These are phyloP conservation scores for Candida caryicola DNA, from an alignment of 805 yeast genomes.

Conservation along the genomic window DNA sequence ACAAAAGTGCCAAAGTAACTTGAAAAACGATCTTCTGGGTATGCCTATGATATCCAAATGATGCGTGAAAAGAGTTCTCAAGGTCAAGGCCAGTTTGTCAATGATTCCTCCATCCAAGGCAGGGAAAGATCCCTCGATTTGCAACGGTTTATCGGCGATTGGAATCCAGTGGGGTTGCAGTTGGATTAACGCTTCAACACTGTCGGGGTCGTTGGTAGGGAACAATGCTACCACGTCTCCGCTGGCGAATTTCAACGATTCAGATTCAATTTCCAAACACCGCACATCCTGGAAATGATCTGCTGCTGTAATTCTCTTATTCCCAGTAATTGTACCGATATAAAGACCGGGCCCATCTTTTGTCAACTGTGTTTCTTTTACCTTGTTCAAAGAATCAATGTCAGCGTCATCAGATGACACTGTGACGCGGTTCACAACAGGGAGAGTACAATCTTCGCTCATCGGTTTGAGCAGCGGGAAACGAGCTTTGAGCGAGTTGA, in stretches of 20 bases:
- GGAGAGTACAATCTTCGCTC: constrained; percentile 24
- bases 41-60: constrained; percentile 81
- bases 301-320: constrained; percentile 59
- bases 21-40: constrained; percentile 82
- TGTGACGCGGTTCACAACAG: constrained; percentile 22
- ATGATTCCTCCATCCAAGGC: constrained; percentile 60
- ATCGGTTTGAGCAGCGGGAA: constrained; percentile 23
- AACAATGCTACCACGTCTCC: constrained; percentile 82
- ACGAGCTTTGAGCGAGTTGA: constrained; percentile 24
- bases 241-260: constrained; percentile 48
- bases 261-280: constrained; percentile 45
- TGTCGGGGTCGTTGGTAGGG: constrained; percentile 64
- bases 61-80: constrained; percentile 68
- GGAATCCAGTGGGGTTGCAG: constrained; percentile 69
- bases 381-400: constrained; percentile 3
- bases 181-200: constrained; percentile 63
- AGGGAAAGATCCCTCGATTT: constrained; percentile 35
- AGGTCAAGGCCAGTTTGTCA: constrained; percentile 48
- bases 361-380: constrained; percentile 14
- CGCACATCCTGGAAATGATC: constrained; percentile 93
- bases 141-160: constrained; percentile 60
- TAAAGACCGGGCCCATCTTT: constrained; percentile 8
- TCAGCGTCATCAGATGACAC: constrained; percentile 21
- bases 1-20: constrained; percentile 65
- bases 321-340: constrained; percentile 48